These are phyloP conservation scores for Fraxinus velutina DNA, from an alignment of 305 asterid species.

Conservation along the genomic window DNA sequence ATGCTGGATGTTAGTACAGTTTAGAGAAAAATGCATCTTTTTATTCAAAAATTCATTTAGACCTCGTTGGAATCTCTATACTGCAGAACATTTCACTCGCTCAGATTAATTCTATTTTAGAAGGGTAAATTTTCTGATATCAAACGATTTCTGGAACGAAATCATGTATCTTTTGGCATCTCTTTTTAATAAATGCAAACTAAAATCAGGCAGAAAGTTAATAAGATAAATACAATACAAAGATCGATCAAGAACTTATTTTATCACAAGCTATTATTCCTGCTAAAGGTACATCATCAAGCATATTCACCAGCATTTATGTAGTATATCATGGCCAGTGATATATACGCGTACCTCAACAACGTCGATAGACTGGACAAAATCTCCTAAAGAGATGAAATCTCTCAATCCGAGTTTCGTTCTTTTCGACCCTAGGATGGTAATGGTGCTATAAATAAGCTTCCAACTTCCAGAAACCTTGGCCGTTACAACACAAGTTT, in stretches of 20 bases:
- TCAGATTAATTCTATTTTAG: background rate
- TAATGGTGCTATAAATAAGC: slow-evolving; percentile 77
- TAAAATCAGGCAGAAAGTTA: background rate
- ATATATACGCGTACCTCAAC: slow-evolving; percentile 49
- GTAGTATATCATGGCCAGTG: background rate
- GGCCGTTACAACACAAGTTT: background rate
- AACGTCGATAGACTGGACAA: slow-evolving; percentile 55
- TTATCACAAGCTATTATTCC: background rate
- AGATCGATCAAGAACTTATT: background rate
- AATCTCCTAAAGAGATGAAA: slow-evolving; percentile 69
- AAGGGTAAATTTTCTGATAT: background rate
- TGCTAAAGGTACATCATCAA: background rate
- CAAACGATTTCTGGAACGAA: background rate
- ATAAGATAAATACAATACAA: background rate
- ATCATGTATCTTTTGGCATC: background rate
- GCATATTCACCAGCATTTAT: background rate
- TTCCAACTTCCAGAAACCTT: slow-evolving; percentile 84
- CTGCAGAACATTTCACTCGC: background rate
- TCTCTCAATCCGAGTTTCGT: slow-evolving; percentile 86
- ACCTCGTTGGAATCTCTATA: background rate
- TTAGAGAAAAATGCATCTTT: background rate
- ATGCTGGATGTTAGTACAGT: slow-evolving; percentile 22
- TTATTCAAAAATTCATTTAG: background rate
- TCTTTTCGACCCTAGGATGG: slow-evolving; percentile 75
- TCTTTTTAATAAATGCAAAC: background rate